Evolutionary conservation across 305 asterid species (phyloP), one percentile per base, ranked within the genome.

Genomic region (Solanum hybrid): DNA sequence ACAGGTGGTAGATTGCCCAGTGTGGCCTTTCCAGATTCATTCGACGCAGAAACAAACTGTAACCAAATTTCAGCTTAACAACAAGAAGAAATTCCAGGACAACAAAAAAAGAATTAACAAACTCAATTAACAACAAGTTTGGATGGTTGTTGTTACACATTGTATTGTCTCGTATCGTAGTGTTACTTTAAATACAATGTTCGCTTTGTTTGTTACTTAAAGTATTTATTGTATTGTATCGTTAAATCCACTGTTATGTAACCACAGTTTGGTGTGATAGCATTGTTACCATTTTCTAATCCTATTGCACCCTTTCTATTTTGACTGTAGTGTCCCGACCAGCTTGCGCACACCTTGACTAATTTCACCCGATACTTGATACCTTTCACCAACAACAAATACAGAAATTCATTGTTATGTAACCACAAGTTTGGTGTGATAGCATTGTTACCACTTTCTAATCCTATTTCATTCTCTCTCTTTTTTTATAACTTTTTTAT

Each of bases 1-100:
- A 95, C 94, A 9, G 95, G 91, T 37, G 96, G 96, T 92, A 97
- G 91, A 92, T 94, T 97, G 85, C 92, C 96, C 86, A 94, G 87
- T 32, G 91, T 93, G 46, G 95, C 97, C 91, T 92, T 96, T 91
- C 97, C 98, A 46, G 94, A 91, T 86, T 88, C 90, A 90, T 93
- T 93, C 92, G 92, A 91, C 56, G 93, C 93, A 5, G 98, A 93
- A 42, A 89, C 5, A 91, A 91, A 97, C 99, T 97, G 91, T 26
- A 86, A n/a, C 64, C 87, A 40, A 84, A 89, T 73, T 77, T 56
- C 37, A 40, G 37, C 35, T 22, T 16, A 85, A 84, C 72, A 75
- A 51, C 56, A 87, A 87, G 0, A 32, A 51, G 22, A 85, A 31
- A 85, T 11, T 31, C 13, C 42, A 56, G 22, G 66, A 80, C 12